These are phyloP conservation scores for Arthrobotrys sphaeroides DNA, from an alignment of 2,329 filamentous ascomycete genomes.

Conservation along the genomic window DNA sequence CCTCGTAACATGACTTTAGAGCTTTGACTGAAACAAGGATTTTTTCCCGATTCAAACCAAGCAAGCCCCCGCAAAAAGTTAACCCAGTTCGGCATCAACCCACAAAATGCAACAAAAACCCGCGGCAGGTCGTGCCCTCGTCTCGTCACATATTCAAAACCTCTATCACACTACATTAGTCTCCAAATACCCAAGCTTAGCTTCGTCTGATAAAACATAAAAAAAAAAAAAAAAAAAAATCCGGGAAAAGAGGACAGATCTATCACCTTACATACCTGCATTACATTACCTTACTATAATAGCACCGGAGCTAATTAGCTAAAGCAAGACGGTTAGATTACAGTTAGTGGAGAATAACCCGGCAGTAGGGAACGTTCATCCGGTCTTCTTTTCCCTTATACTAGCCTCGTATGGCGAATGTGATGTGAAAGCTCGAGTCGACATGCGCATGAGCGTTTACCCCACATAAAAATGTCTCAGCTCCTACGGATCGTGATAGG, in stretches of 20 bases:
- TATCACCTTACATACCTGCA: constrained; percentile 9
- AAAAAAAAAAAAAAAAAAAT: no score
- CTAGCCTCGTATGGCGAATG: constrained; percentile 9
- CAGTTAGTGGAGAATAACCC: not conserved
- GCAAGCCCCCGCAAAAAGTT: no score
- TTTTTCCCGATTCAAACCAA: not conserved
- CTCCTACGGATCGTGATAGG: constrained; percentile 7
- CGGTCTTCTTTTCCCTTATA: constrained; percentile 7
- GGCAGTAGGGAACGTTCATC: constrained; percentile 4
- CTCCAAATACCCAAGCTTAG: not conserved
- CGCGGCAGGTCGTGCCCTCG: constrained; percentile 57
- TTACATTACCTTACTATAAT: constrained; percentile 20
- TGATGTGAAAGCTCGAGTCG: constrained; percentile 5
- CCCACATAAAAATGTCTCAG: constrained; percentile 23
- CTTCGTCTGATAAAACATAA: constrained; percentile 62
- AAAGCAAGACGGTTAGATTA: no score
- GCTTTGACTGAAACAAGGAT: constrained; percentile 27
- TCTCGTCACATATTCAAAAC: not conserved
- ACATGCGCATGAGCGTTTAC: constrained; percentile 13
- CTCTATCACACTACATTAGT: constrained; percentile 54
- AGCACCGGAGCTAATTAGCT: not conserved
- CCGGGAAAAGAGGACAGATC: constrained; percentile 55
- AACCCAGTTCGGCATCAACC: not conserved
- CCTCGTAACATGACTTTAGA: constrained; percentile 8
- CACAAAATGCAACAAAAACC: constrained; percentile 24